These are phyloP conservation scores for Cylindrotheca fusiformis DNA, from an alignment of 108 stramenopile species.

Conservation along the genomic window DNA sequence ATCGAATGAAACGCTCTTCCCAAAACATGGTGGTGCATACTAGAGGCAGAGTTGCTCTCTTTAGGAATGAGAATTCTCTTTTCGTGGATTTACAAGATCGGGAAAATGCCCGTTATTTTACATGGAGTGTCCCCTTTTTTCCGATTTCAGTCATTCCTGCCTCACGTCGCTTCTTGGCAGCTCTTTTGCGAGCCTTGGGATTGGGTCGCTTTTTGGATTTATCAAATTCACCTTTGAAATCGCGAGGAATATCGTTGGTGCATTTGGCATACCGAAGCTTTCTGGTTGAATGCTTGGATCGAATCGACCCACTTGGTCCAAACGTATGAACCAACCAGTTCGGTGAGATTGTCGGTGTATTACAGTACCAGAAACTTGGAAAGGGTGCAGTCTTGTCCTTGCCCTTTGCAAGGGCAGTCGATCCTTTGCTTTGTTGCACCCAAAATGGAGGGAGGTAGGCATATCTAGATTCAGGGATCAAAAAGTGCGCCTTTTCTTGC, in stretches of 20 bases:
- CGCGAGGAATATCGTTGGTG: conserved; percentile 11
- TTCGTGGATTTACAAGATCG: too few species aligned
- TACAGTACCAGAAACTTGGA: conserved; percentile 35
- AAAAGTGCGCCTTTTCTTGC: conserved; percentile 4
- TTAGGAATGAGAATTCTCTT: too few species aligned
- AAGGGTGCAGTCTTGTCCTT: conserved; percentile 31
- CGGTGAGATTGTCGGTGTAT: conserved; percentile 1
- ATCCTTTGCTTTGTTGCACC: conserved; percentile 11
- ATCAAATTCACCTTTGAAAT: conserved; percentile 41
- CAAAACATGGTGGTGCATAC: too few species aligned
- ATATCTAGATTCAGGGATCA: conserved; percentile 18
- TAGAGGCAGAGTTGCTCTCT: too few species aligned
- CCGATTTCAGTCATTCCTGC: neutral
- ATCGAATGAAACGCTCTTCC: too few species aligned
- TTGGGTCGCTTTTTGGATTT: conserved; percentile 54
- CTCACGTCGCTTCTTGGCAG: neutral
- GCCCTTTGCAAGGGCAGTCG: conserved; percentile 14
- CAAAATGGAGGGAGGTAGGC: conserved; percentile 22
- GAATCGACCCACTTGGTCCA: conserved; percentile 15
- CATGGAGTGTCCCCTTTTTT: too few species aligned
- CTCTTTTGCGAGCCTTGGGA: conserved; percentile 38
- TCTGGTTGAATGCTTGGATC: conserved; percentile 1
- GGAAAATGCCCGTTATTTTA: too few species aligned
- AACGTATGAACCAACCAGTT: conserved; percentile 14
- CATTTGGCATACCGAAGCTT: conserved; percentile 11